Percentiles rank a stretch among this genome's conserved stretches.
These are phyloP conservation scores for Trichoderma reesei DNA, from an alignment of 495 filamentous ascomycete genomes.

Conservation along the genomic window DNA sequence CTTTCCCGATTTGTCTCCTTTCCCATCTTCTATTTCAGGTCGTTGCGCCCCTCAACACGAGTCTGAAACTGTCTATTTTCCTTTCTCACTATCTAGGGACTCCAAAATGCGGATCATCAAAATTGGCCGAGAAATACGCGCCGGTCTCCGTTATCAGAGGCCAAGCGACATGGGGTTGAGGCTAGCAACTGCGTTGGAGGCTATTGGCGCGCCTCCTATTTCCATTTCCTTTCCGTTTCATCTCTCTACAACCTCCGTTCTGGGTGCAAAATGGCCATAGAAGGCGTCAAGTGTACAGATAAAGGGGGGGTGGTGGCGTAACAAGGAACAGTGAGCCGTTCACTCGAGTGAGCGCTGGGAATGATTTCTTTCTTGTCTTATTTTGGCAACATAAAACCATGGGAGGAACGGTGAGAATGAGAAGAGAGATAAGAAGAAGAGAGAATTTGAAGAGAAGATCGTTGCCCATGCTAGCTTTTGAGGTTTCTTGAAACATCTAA, in stretches of 20 bases:
- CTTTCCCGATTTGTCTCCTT: not conserved
- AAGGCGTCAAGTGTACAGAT: not conserved
- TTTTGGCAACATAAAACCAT: not conserved
- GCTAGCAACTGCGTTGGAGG: not conserved
- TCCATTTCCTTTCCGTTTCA: not conserved
- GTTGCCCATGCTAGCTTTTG: constrained; percentile 8
- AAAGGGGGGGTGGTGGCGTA: not conserved
- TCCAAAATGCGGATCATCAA: not conserved
- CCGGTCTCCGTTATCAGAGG: not conserved
- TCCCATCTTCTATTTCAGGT: not conserved
- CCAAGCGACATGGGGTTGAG: not conserved
- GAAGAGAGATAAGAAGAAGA: not conserved
- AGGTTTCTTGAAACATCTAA: not conserved
- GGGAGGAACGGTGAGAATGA: not conserved
- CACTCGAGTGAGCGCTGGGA: not conserved
- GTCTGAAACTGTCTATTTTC: not conserved
- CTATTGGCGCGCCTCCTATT: not conserved
- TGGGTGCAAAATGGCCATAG: not conserved
- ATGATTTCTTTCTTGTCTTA: not conserved
- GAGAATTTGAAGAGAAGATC: not conserved
- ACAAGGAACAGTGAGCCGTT: not conserved
- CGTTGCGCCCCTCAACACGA: not conserved
- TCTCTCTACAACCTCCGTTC: not conserved
- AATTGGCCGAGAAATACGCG: not conserved
- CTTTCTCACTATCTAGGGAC: not conserved